A percentile compares a stretch with the other conserved stretches of the same genome.
These are phyloP conservation scores for Ophiostoma novo-ulmi DNA, from an alignment of 2,329 filamentous ascomycete genomes.

Conservation along the genomic window DNA sequence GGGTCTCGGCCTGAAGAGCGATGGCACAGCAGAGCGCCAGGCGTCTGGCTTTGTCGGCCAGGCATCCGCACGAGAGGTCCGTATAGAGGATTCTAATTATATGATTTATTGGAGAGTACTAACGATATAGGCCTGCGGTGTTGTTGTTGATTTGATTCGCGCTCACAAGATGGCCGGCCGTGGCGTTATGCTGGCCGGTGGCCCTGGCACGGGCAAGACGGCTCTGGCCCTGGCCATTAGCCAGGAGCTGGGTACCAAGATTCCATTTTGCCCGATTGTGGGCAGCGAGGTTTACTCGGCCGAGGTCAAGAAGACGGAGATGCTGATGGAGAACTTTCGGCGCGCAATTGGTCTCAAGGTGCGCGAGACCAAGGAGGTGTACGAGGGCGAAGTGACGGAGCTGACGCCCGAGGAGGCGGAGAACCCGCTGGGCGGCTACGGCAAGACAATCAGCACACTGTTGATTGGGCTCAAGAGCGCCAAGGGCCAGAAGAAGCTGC, in stretches of 20 bases:
- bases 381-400: slow-evolving; percentile 97
- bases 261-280: slow-evolving; percentile 96
- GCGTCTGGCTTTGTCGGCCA: slow-evolving; percentile 87
- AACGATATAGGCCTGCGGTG: slow-evolving; percentile 69
- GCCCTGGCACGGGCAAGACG: slow-evolving; percentile 95
- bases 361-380: slow-evolving; percentile 97
- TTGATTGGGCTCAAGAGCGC: slow-evolving; percentile 92
- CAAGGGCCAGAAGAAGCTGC: slow-evolving; percentile 95
- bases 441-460: slow-evolving; percentile 93
- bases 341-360: slow-evolving; percentile 94
- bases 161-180: slow-evolving; percentile 97
- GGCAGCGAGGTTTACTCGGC: slow-evolving; percentile 97
- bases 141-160: slow-evolving; percentile 92
- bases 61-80: slow-evolving; percentile 77
- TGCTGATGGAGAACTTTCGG: slow-evolving; percentile 98
- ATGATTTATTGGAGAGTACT: not conserved
- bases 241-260: slow-evolving; percentile 95
- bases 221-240: slow-evolving; percentile 91
- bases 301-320: slow-evolving; percentile 99
- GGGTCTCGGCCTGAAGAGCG: slow-evolving; percentile 76
- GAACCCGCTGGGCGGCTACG: slow-evolving; percentile 94
- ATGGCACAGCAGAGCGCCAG: slow-evolving; percentile 78
- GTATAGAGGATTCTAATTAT: slow-evolving; percentile 23
- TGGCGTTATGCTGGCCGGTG: slow-evolving; percentile 87
- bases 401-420: slow-evolving; percentile 96